Conservation (phyloP, 441 rosid genomes). For the Populus hybrid region DNA sequence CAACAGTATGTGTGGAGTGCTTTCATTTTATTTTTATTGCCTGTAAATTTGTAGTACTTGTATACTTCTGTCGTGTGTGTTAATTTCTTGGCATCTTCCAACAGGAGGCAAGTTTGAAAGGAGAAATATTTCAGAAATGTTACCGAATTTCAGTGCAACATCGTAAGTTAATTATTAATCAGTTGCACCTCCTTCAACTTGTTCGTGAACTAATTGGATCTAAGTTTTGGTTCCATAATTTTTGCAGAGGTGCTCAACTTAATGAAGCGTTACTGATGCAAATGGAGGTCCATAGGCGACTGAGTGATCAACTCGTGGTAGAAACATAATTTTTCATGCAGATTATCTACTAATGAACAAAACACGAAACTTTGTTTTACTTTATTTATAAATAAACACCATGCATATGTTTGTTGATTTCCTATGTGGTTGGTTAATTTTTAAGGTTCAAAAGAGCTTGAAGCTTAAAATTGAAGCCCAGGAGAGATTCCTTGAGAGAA, state of each 20-base stretch:
- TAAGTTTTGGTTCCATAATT: neutral
- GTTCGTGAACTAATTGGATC: neutral
- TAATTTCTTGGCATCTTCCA: neutral
- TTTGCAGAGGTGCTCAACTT: slow-evolving; percentile 52
- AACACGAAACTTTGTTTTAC: neutral
- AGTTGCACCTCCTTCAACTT: neutral
- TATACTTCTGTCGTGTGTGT: too few relatives aligned
- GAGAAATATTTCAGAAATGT: slow-evolving; percentile 45
- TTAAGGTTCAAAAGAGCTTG: slow-evolving; percentile 45
- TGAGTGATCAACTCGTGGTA: slow-evolving; percentile 47
- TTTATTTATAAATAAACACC: neutral
- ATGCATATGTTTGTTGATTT: neutral
- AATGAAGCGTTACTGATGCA: slow-evolving; percentile 50
- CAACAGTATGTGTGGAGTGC: slow-evolving; percentile 33
- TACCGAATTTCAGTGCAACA: slow-evolving; percentile 55
- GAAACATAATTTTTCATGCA: neutral
- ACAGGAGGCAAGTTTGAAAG: slow-evolving; percentile 46
- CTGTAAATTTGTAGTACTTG: too few relatives aligned
- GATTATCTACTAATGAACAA: neutral
- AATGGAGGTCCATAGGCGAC: slow-evolving; percentile 36
- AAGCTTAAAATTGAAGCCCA: slow-evolving; percentile 58
- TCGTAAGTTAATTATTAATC: slow-evolving; percentile 27
- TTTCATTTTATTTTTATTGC: neutral
- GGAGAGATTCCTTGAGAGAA: slow-evolving; percentile 41
- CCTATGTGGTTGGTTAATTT: neutral